Conservation (phyloP, 768 basidiomycete genomes). For the Boletus fagicola region DNA sequence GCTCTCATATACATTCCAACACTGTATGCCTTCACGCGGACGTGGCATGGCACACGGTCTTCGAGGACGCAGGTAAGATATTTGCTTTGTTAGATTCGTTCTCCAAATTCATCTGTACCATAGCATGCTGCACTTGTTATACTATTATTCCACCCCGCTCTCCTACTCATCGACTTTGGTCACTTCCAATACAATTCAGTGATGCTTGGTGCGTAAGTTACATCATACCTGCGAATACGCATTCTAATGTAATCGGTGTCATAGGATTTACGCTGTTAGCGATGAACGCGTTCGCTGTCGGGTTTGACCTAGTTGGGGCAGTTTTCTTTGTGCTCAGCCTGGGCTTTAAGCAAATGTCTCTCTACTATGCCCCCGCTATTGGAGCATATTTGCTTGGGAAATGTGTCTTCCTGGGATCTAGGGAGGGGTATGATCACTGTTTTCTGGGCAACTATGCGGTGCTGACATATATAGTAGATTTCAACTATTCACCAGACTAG, state of each 20-base stretch:
- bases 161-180: slow-evolving; percentile 85
- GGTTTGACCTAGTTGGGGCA: slow-evolving; percentile 72
- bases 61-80: slow-evolving; percentile 69
- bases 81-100: background rate
- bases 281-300: slow-evolving; percentile 65
- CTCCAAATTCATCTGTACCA: slow-evolving; percentile 1
- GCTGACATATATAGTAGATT: slow-evolving; percentile 27
- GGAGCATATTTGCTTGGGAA: slow-evolving; percentile 88
- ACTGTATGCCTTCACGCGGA: slow-evolving; percentile 58
- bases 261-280: slow-evolving; percentile 69
- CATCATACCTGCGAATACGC: background rate
- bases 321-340: slow-evolving; percentile 81
- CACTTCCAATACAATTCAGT: slow-evolving; percentile 96
- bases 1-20: slow-evolving; percentile 73
- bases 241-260: background rate
- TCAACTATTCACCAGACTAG: slow-evolving; percentile 66
- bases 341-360: slow-evolving; percentile 93
- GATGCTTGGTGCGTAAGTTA: slow-evolving; percentile 68
- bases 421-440: slow-evolving; percentile 54
- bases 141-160: slow-evolving; percentile 77
- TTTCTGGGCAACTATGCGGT: background rate
- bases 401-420: slow-evolving; percentile 76
- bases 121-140: slow-evolving; percentile 59
- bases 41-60: slow-evolving; percentile 69
- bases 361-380: slow-evolving; percentile 93